These are phyloP conservation scores for Mucor ambiguus DNA, from an alignment of 371 early-diverging fungal genomes.

Conservation along the genomic window DNA sequence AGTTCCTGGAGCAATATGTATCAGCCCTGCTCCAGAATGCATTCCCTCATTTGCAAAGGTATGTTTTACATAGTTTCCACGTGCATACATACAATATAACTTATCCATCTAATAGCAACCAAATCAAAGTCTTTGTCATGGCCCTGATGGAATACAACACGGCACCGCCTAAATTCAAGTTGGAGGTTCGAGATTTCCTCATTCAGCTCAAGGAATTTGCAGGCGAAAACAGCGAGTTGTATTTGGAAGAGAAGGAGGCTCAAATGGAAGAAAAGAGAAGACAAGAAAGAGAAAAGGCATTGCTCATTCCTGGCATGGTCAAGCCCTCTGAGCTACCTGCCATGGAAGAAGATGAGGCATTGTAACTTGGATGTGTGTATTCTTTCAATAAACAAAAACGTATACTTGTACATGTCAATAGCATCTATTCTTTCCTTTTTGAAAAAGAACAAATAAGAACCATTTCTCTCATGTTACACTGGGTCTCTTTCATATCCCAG, in stretches of 20 bases:
- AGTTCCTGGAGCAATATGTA: slow-evolving; percentile 82
- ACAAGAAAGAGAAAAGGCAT: slow-evolving; percentile 79
- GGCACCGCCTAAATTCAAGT: slow-evolving; percentile 82
- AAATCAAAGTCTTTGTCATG: slow-evolving; percentile 85
- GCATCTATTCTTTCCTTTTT: neutral
- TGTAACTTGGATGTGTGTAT: slow-evolving; percentile 19
- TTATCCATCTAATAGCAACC: slow-evolving; percentile 51
- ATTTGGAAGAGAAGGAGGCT: slow-evolving; percentile 89
- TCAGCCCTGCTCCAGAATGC: slow-evolving; percentile 81
- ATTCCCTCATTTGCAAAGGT: slow-evolving; percentile 91
- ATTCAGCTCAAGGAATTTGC: slow-evolving; percentile 95
- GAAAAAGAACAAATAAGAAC: slow-evolving; percentile 4
- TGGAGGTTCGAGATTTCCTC: slow-evolving; percentile 95
- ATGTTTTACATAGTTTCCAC: neutral
- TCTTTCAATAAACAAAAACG: neutral
- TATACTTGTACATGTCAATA: neutral
- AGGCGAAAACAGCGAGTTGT: slow-evolving; percentile 88
- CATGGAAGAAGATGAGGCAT: slow-evolving; percentile 67
- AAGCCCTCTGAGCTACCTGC: slow-evolving; percentile 88
- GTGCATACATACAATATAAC: neutral
- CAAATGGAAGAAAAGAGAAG: slow-evolving; percentile 80
- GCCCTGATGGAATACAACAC: slow-evolving; percentile 85
- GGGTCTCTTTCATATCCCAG: neutral
- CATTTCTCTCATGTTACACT: neutral
- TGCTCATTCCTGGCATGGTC: slow-evolving; percentile 93